Evolutionary conservation across 495 filamentous ascomycete species (phyloP), one percentile per base, ranked within the genome.

Genomic region (Cairneyella variabilis): DNA sequence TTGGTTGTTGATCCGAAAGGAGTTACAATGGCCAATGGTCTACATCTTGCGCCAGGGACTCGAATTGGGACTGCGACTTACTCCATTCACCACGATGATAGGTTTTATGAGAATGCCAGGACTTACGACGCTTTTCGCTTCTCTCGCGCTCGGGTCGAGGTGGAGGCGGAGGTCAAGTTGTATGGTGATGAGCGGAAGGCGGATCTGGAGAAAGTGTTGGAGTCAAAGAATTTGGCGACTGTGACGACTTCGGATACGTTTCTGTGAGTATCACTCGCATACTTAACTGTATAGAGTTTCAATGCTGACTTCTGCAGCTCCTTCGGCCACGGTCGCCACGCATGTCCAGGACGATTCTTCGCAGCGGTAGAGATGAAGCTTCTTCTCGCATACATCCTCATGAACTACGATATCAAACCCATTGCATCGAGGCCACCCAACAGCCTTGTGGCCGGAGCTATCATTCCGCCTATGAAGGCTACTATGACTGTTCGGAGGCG

Each of bases 311-410:
- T n/a, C n/a, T n/a, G 0, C 20, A 50, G 21, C 14, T n/a, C 17
- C 11, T 84, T 79, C 44, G 79, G 80, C 0, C 69, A 76, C 53
- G 80, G 81, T 0, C 59, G 63, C 30, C 76, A 84, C 48, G 78
- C 82, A 0, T 83, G 80, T 59, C 82, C 82, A 0, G 83, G 82
- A 0, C 68, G 82, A 5, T 80, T 80, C 63, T 82, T 84, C 39
- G 80, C 76, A 0, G 66, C 67, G 3, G 71, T 69, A 16, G 72
- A 76, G 47, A 69, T 83, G 56, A 84, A 84, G 60, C 68, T 76
- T 25, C 72, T 84, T 26, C 42, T 85, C 21, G 77, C 73, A 21
- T 72, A 78, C 52, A 48, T 80, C 20, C 49, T 86, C 27, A 56
- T 80, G 32, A 73, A 74, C 42, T 85, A 82, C 47, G 82, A 87